Conservation (phyloP, 768 basidiomycete species). For the Amanita polypyramis region DNA sequence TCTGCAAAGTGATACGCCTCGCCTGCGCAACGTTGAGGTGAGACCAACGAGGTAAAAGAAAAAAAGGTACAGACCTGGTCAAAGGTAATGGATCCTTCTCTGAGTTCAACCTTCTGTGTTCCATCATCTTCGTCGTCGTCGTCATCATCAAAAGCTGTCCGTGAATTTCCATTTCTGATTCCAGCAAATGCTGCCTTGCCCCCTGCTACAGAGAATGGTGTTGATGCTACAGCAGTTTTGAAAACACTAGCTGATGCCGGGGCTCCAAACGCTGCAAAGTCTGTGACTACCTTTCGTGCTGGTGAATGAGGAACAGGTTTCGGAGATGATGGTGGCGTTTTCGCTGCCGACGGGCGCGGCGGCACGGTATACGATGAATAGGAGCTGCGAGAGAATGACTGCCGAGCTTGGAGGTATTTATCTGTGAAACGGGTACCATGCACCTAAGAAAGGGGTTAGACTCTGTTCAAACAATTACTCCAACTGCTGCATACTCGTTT, state of each 20-base stretch:
- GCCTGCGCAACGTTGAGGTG: conserved; percentile 34
- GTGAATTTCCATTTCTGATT: conserved; percentile 37
- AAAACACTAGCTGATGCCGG: conserved; percentile 70
- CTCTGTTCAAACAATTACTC: conserved; percentile 1
- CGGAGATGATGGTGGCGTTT: conserved; percentile 33
- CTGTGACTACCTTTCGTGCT: conserved; percentile 78
- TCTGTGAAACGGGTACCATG: conserved; percentile 95
- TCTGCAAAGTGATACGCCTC: conserved; percentile 79
- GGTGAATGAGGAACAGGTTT: conserved; percentile 41
- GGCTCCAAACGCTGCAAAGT: conserved; percentile 82
- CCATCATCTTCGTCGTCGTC: conserved; percentile 71
- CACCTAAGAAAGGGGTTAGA: conserved; percentile 40
- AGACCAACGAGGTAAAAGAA: not conserved
- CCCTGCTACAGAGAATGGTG: conserved; percentile 70
- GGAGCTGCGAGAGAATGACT: conserved; percentile 41
- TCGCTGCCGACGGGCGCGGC: conserved; percentile 26
- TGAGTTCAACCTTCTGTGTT: conserved; percentile 64
- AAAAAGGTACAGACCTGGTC: conserved; percentile 61
- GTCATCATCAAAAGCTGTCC: conserved; percentile 34
- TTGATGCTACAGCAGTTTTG: conserved; percentile 71
- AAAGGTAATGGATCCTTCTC: conserved; percentile 79
- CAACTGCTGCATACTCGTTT: conserved; percentile 49
- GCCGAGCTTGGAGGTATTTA: conserved; percentile 78
- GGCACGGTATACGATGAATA: conserved; percentile 35
- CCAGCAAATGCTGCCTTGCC: conserved; percentile 81